Conservation (phyloP, 2,329 filamentous ascomycete species). For the Huntiella moniliformis region DNA sequence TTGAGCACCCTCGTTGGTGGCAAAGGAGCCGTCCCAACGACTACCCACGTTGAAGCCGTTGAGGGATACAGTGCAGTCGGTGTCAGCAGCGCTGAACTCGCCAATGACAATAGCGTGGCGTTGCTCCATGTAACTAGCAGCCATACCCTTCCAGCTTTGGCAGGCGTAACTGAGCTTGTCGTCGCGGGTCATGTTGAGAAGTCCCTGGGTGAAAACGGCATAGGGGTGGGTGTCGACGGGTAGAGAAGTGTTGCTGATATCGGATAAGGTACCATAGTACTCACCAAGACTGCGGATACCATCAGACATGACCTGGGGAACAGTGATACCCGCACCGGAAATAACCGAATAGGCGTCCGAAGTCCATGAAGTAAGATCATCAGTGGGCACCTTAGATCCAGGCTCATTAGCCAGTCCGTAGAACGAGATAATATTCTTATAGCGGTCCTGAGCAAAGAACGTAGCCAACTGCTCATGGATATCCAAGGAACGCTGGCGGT, state of each 20-base stretch:
- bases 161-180: conserved; percentile 53
- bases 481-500: conserved; percentile 34
- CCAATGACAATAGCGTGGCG: conserved; percentile 60
- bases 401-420: conserved; percentile 54
- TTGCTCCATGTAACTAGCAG: conserved; percentile 24
- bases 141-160: conserved; percentile 41
- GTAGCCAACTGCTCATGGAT: conserved; percentile 26
- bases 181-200: conserved; percentile 45
- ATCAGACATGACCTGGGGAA: conserved; percentile 48
- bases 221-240: conserved; percentile 67
- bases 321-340: conserved; percentile 40
- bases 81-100: conserved; percentile 63
- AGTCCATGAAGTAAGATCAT: conserved; percentile 40
- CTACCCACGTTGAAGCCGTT: conserved; percentile 54
- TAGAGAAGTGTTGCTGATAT: conserved; percentile 22
- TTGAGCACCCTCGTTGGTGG: conserved; percentile 31
- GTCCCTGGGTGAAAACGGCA: conserved; percentile 55
- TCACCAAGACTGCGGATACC: conserved; percentile 52
- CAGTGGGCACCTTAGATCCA: conserved; percentile 36
- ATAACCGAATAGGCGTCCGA: conserved; percentile 33
- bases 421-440: conserved; percentile 38
- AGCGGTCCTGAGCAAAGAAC: conserved; percentile 18
- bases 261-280: conserved; percentile 24
- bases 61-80: conserved; percentile 37
- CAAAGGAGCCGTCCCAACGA: conserved; percentile 54